These are phyloP conservation scores for Phytophthora litchii DNA, from an alignment of 352 stramenopile genomes.

Conservation along the genomic window DNA sequence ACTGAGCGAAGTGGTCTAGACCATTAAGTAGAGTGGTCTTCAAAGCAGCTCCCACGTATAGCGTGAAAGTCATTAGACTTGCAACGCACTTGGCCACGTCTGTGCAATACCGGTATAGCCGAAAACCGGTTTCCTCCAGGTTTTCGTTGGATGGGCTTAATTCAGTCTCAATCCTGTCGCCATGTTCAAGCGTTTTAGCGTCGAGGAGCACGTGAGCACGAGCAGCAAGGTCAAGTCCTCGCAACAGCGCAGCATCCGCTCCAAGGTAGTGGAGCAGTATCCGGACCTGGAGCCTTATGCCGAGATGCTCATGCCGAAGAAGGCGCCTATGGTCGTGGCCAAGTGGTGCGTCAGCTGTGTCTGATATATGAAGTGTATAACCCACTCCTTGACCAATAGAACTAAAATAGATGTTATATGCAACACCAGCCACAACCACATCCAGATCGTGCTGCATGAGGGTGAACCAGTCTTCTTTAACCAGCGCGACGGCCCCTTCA, in stretches of 20 bases:
- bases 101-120: no score
- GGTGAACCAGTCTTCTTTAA: constrained; percentile 96
- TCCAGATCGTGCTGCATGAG: constrained; percentile 91
- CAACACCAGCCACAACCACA: constrained; percentile 81
- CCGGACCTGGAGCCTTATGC: constrained; percentile 88
- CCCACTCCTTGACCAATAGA: background rate
- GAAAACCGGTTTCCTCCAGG: no score
- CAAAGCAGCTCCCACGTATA: constrained; percentile 4
- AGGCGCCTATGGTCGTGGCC: constrained; percentile 91
- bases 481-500: constrained; percentile 96
- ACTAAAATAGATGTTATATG: constrained; percentile 25
- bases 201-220: constrained; percentile 93
- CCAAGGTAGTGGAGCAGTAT: constrained; percentile 95
- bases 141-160: constrained; percentile 9
- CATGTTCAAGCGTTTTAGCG: constrained; percentile 97
- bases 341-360: constrained; percentile 74
- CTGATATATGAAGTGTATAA: constrained; percentile 16
- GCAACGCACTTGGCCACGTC: background rate
- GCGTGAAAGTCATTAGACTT: background rate
- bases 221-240: constrained; percentile 98
- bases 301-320: constrained; percentile 94
- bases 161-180: constrained; percentile 5
- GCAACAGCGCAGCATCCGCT: constrained; percentile 95
- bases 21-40: constrained; percentile 6
- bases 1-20: constrained; percentile 1